Percentiles rank a stretch among this genome's conserved stretches.
phyloP scores from a whole-genome alignment of 257 asterid genomes.

The Fraxinus anomala region DNA sequence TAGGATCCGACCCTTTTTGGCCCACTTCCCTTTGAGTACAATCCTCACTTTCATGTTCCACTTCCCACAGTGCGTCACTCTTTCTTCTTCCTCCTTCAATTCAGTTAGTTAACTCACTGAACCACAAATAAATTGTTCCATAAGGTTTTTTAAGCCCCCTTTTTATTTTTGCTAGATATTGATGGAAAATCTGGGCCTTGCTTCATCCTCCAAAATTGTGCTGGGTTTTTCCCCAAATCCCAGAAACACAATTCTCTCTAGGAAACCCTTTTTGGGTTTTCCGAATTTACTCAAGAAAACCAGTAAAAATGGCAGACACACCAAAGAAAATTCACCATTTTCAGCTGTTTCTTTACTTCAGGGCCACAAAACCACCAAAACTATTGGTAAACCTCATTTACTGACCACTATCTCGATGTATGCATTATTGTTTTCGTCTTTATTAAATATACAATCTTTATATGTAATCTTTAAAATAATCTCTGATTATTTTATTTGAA shows the following conservation, averaged over 20 bases:
- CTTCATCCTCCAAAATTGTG: slow-evolving; percentile 68
- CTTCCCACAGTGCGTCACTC: not conserved
- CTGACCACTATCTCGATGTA: not conserved
- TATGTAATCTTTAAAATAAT: not conserved
- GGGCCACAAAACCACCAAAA: slow-evolving; percentile 49
- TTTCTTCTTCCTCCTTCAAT: not conserved
- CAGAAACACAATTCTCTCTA: slow-evolving; percentile 41
- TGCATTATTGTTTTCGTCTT: not conserved
- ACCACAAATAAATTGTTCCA: not conserved
- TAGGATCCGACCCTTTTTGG: too few relatives aligned
- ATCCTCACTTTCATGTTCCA: too few relatives aligned
- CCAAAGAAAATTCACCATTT: slow-evolving; percentile 41
- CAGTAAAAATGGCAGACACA: slow-evolving; percentile 31
- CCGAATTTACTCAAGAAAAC: slow-evolving; percentile 46
- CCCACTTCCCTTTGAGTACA: too few relatives aligned
- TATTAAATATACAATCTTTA: not conserved
- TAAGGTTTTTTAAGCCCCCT: not conserved
- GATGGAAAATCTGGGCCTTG: slow-evolving; percentile 70
- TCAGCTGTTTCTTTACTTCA: slow-evolving; percentile 46
- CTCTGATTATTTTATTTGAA: not conserved
- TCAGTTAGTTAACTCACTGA: not conserved
- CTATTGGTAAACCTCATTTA: slow-evolving; percentile 44
- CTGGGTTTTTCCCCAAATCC: slow-evolving; percentile 61
- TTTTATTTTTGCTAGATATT: not conserved
- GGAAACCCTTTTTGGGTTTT: slow-evolving; percentile 58